phyloP scores from a whole-genome alignment of 2,329 filamentous ascomycete species.

The Fusarium hainanense region DNA sequence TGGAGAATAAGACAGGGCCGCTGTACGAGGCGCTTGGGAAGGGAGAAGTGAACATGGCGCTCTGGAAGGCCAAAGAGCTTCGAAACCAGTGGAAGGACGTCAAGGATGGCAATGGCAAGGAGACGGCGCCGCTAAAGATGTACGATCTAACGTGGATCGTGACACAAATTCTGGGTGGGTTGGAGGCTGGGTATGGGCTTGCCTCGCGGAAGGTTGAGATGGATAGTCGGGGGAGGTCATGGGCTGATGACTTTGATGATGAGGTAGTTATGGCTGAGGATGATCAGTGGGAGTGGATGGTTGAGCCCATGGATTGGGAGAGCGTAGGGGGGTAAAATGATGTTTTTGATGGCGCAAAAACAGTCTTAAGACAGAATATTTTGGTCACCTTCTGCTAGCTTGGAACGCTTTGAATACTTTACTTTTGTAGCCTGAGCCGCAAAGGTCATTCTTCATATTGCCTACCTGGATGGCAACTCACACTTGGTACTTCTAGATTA shows the following conservation, averaged over 20 bases:
- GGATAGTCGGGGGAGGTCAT: conserved; percentile 55
- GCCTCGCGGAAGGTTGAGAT: conserved; percentile 59
- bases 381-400: neutral
- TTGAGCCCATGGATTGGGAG: conserved; percentile 56
- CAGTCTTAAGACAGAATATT: neutral
- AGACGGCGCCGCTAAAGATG: conserved; percentile 60
- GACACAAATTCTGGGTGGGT: conserved; percentile 64
- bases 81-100: conserved; percentile 79
- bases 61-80: conserved; percentile 75
- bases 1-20: conserved; percentile 68
- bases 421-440: too few species aligned
- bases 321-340: conserved; percentile 18
- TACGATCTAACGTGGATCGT: conserved; percentile 73
- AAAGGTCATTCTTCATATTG: too few species aligned
- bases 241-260: conserved; percentile 17
- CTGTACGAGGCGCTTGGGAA: conserved; percentile 66
- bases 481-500: too few species aligned
- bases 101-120: conserved; percentile 55
- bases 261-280: conserved; percentile 31
- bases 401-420: too few species aligned
- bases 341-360: neutral
- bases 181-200: conserved; percentile 67
- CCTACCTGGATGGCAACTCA: too few species aligned
- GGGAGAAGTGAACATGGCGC: conserved; percentile 66
- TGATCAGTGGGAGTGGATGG: conserved; percentile 55